phyloP scores from a whole-genome alignment of 1,139 yeast species.

The Kurtzmaniella natalensis region DNA sequence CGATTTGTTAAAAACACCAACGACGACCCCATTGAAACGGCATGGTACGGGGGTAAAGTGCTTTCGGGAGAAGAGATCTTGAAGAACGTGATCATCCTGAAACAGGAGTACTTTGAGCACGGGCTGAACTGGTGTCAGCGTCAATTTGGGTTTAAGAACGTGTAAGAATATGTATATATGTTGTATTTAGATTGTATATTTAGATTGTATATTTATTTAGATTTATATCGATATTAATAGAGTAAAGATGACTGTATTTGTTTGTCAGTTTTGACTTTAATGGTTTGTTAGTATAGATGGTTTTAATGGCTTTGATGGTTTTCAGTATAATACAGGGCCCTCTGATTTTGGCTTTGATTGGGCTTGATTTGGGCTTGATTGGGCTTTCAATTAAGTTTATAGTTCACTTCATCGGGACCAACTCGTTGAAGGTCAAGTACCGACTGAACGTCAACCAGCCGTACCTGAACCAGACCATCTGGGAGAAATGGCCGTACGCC shows the following conservation, averaged over 20 bases:
- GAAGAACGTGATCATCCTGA: slow-evolving; percentile 56
- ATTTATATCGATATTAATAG: too few relatives aligned
- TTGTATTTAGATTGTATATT: too few relatives aligned
- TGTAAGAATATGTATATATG: too few relatives aligned
- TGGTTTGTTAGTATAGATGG: too few relatives aligned
- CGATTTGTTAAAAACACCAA: slow-evolving; percentile 30
- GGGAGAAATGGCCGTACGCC: slow-evolving; percentile 80
- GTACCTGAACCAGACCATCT: slow-evolving; percentile 94
- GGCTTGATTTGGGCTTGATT: too few relatives aligned
- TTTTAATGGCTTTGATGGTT: too few relatives aligned
- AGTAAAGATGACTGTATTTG: too few relatives aligned
- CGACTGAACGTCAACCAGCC: slow-evolving; percentile 80
- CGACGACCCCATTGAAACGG: slow-evolving; percentile 22
- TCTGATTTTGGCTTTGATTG: too few relatives aligned
- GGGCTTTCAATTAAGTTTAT: too few relatives aligned
- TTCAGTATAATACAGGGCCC: too few relatives aligned
- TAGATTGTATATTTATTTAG: too few relatives aligned
- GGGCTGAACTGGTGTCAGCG: slow-evolving; percentile 79
- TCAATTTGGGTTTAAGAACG: slow-evolving; percentile 61
- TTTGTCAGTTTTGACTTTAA: too few relatives aligned
- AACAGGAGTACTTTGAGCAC: slow-evolving; percentile 79
- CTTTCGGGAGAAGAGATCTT: slow-evolving; percentile 53
- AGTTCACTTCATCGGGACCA: slow-evolving; percentile 24
- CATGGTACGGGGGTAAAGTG: slow-evolving; percentile 42
- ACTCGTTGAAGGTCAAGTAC: slow-evolving; percentile 71